Evolutionary conservation across 768 basidiomycete genomes (phyloP).

Genomic region (Russula compacta): DNA sequence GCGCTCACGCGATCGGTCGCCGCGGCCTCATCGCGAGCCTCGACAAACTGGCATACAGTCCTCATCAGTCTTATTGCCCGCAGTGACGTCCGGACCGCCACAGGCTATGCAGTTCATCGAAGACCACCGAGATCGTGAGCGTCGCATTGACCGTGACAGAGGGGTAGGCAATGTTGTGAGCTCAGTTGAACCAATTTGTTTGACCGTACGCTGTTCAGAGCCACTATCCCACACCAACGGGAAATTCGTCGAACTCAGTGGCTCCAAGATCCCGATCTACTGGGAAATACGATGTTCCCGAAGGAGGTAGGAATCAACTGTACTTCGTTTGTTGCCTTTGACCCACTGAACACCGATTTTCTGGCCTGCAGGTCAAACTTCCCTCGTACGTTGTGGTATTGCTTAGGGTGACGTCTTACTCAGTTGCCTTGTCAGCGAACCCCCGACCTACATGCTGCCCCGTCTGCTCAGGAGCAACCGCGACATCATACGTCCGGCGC

Average conservation of each 20-base stretch:
- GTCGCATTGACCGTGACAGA: constrained; percentile 2
- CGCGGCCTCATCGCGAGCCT: not conserved
- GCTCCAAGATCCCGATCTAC: not conserved
- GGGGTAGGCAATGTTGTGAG: not conserved
- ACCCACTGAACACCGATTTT: not conserved
- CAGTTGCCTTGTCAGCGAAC: constrained; percentile 5
- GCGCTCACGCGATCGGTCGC: constrained; percentile 6
- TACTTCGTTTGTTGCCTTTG: not conserved
- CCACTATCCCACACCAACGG: not conserved
- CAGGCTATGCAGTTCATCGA: constrained; percentile 1
- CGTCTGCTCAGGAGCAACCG: not conserved
- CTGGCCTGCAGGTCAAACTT: not conserved
- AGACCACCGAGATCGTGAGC: not conserved
- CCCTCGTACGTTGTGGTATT: not conserved
- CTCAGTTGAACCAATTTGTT: not conserved
- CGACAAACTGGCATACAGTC: not conserved
- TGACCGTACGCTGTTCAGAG: not conserved
- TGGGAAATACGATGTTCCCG: constrained; percentile 3
- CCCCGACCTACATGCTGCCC: not conserved
- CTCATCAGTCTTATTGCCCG: not conserved
- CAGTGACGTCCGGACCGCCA: not conserved
- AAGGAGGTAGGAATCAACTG: not conserved
- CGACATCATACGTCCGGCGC: not conserved
- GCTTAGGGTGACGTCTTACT: not conserved
- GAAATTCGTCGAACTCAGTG: not conserved